Percentiles rank a stretch among this genome's conserved stretches.
Conservation (phyloP, 1,284 basidiomycete species). For the Tilletia horrida region DNA sequence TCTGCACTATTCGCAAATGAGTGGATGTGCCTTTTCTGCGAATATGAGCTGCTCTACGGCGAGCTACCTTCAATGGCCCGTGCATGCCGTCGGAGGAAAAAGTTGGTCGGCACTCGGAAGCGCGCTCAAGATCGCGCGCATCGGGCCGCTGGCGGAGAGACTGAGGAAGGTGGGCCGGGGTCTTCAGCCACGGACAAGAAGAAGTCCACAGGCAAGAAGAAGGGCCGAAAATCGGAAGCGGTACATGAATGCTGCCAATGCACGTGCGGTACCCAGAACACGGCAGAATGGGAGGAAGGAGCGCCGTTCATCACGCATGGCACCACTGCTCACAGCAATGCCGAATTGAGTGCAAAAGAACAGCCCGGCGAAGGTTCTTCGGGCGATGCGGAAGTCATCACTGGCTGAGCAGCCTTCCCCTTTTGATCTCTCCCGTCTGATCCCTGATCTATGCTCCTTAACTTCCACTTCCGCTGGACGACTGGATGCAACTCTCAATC, state of each 20-base stretch:
- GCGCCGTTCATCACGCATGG: constrained; percentile 3
- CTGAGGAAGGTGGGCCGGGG: neutral
- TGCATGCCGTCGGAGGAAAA: constrained; percentile 48
- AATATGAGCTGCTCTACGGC: constrained; percentile 56
- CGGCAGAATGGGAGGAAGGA: constrained; percentile 5
- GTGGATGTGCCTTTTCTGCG: constrained; percentile 56
- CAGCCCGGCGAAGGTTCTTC: no score
- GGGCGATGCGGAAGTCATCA: no score
- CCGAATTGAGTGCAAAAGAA: no score
- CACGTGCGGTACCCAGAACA: constrained; percentile 4
- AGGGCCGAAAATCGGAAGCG: neutral
- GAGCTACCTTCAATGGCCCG: constrained; percentile 43
- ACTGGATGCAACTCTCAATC: no score
- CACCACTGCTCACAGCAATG: neutral
- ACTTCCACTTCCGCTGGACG: no score
- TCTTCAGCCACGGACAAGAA: constrained; percentile 17
- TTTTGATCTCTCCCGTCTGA: no score
- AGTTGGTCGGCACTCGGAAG: constrained; percentile 46
- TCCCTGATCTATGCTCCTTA: no score
- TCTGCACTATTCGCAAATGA: constrained; percentile 38
- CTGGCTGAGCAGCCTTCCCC: no score
- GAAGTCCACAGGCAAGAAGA: neutral
- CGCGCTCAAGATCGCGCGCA: constrained; percentile 45
- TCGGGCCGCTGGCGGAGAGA: constrained; percentile 24
- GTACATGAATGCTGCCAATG: constrained; percentile 10